phyloP scores from a whole-genome alignment of 805 yeast genomes.

The Candida boidinii region DNA sequence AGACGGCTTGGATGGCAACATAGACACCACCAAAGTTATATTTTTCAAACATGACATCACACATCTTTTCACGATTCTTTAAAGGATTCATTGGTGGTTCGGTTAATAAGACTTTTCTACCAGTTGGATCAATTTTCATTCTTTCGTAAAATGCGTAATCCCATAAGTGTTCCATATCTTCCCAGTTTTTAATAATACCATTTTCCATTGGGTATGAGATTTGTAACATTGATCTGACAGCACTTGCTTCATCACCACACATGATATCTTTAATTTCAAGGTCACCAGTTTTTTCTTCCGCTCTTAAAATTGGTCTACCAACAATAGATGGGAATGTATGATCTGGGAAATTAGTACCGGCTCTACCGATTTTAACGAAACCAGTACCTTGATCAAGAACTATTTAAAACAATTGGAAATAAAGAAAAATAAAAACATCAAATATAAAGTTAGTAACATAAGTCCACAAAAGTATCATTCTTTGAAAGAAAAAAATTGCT shows the following conservation, averaged over 20 bases:
- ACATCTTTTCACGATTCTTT: conserved; percentile 84
- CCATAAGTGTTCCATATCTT: conserved; percentile 98
- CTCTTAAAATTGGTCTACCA: conserved; percentile 93
- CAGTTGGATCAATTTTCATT: conserved; percentile 68
- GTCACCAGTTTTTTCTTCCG: conserved; percentile 80
- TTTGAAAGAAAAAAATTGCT: too few relatives aligned
- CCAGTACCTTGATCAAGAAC: conserved; percentile 99
- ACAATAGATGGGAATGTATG: conserved; percentile 95
- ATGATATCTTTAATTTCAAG: conserved; percentile 87
- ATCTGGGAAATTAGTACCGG: conserved; percentile 96
- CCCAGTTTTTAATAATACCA: conserved; percentile 96
- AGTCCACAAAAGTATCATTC: too few relatives aligned
- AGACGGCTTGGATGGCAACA: conserved; percentile 96
- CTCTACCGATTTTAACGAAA: conserved; percentile 93
- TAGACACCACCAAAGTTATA: conserved; percentile 89
- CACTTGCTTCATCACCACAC: conserved; percentile 96
- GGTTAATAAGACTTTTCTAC: conserved; percentile 77
- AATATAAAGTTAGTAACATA: too few relatives aligned
- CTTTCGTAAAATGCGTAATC: conserved; percentile 92
- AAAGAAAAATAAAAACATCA: background rate
- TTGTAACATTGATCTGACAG: conserved; percentile 82
- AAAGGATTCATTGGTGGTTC: conserved; percentile 98
- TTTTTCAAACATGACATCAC: conserved; percentile 86
- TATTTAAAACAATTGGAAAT: conserved; percentile 11
- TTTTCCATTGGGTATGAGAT: conserved; percentile 98